Evolutionary conservation across 2,329 filamentous ascomycete genomes (phyloP).

Genomic region (Rhynchosporium agropyri): DNA sequence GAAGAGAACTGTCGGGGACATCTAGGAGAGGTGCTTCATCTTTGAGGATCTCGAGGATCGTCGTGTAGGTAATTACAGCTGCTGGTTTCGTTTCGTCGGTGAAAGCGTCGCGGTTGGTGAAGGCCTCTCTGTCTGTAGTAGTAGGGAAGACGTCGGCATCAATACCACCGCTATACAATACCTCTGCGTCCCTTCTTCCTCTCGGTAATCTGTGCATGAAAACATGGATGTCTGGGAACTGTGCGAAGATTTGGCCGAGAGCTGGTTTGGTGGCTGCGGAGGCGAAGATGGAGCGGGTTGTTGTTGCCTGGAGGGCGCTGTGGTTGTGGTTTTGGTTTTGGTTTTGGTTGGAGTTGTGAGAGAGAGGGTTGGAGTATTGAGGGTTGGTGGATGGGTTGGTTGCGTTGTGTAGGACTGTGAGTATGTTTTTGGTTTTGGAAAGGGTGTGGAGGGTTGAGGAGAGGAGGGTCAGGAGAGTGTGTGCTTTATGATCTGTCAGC

Average conservation of each 20-base stretch:
- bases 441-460: conserved; percentile 51
- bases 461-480: conserved; percentile 52
- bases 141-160: background rate
- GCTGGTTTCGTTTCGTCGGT: conserved; percentile 23
- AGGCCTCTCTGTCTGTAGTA: background rate
- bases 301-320: conserved; percentile 10
- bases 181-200: conserved; percentile 46
- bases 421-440: conserved; percentile 48
- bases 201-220: conserved; percentile 52
- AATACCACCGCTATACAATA: conserved; percentile 31
- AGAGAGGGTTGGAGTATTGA: conserved; percentile 41
- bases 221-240: conserved; percentile 58
- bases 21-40: conserved; percentile 36
- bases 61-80: conserved; percentile 17
- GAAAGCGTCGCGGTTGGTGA: conserved; percentile 8
- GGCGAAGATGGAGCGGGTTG: conserved; percentile 29
- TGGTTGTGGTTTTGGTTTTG: background rate
- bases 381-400: conserved; percentile 47
- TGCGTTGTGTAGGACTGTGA: conserved; percentile 59
- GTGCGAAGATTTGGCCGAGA: conserved; percentile 55
- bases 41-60: conserved; percentile 39
- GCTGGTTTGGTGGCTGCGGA: conserved; percentile 35
- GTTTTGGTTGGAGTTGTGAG: background rate
- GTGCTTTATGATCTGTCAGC: conserved; percentile 44
- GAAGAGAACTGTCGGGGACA: no score